Evolutionary conservation across 768 basidiomycete species (phyloP).

Genomic region (Leccinum imitatum): DNA sequence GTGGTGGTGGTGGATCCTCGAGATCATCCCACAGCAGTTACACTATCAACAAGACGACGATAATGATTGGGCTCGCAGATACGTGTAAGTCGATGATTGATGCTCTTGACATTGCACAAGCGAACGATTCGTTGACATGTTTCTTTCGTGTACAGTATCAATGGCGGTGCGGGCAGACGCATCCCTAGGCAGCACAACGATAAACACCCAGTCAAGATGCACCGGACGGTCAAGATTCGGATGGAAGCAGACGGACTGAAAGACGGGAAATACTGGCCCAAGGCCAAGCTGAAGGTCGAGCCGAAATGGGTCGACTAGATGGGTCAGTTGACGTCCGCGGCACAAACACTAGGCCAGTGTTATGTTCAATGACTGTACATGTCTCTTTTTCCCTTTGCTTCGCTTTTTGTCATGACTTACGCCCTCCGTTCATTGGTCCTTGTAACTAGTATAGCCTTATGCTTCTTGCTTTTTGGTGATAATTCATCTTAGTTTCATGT

Average conservation of each 20-base stretch:
- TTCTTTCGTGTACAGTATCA: constrained; percentile 21
- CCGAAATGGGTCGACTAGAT: constrained; percentile 42
- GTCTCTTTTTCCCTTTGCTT: too few relatives aligned
- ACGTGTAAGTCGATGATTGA: constrained; percentile 18
- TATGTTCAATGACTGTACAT: background rate
- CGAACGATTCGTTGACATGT: constrained; percentile 2
- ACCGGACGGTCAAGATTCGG: constrained; percentile 48
- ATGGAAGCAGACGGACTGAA: constrained; percentile 45
- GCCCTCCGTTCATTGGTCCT: background rate
- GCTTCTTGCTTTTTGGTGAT: background rate
- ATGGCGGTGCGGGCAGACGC: constrained; percentile 42
- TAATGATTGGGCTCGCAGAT: constrained; percentile 8
- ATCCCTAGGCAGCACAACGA: constrained; percentile 40
- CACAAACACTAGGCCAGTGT: background rate
- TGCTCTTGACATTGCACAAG: background rate
- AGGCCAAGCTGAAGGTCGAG: constrained; percentile 36
- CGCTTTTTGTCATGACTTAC: background rate
- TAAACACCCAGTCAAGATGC: constrained; percentile 44
- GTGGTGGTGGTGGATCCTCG: constrained; percentile 65
- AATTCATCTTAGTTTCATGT: too few relatives aligned
- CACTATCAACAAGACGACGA: constrained; percentile 29
- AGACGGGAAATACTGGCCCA: constrained; percentile 40
- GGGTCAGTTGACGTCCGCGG: background rate
- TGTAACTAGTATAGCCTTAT: background rate
- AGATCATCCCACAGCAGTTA: constrained; percentile 43